A percentile compares a stretch with the other conserved stretches of the same genome.
These are phyloP conservation scores for Mycena indigotica DNA, from an alignment of 768 basidiomycete species.

Conservation along the genomic window DNA sequence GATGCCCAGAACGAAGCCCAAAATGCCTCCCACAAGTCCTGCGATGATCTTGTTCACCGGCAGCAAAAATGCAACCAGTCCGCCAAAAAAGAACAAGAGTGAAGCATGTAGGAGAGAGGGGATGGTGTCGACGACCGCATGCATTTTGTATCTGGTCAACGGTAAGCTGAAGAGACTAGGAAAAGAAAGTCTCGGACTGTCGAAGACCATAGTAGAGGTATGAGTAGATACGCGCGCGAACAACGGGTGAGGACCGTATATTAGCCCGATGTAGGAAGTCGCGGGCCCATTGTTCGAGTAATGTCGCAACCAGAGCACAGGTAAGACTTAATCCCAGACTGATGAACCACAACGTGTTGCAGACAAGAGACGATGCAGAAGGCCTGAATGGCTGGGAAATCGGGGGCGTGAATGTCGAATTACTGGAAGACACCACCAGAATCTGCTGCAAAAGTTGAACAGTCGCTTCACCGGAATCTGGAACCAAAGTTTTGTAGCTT, in stretches of 20 bases:
- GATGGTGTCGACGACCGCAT: conserved; percentile 10
- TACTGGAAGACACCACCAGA: conserved; percentile 1
- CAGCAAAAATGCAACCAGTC: conserved; percentile 15
- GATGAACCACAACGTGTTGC: conserved; percentile 9
- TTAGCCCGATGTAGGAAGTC: conserved; percentile 5
- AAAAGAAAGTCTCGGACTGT: too few relatives aligned
- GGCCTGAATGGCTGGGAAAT: neutral
- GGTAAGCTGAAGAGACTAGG: too few relatives aligned
- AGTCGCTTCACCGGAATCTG: neutral
- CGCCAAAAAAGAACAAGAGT: conserved; percentile 19
- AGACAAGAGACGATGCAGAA: neutral
- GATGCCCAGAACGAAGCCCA: neutral
- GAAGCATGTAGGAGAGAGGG: conserved; percentile 20
- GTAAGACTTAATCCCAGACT: conserved; percentile 10
- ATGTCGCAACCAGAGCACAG: conserved; percentile 5
- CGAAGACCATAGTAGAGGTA: conserved; percentile 3
- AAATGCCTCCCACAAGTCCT: neutral
- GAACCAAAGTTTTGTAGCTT: conserved; percentile 5
- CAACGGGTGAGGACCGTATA: conserved; percentile 2
- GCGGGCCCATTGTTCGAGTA: conserved; percentile 14
- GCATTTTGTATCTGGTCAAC: conserved; percentile 2
- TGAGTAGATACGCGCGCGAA: conserved; percentile 2
- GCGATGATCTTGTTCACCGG: conserved; percentile 5
- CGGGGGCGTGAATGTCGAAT: neutral
- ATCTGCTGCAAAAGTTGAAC: neutral